Base-by-base conservation (phyloP, 225 moss, liverwort and hornwort species). In the Bryoerythrophyllum caledonicum region DNA sequence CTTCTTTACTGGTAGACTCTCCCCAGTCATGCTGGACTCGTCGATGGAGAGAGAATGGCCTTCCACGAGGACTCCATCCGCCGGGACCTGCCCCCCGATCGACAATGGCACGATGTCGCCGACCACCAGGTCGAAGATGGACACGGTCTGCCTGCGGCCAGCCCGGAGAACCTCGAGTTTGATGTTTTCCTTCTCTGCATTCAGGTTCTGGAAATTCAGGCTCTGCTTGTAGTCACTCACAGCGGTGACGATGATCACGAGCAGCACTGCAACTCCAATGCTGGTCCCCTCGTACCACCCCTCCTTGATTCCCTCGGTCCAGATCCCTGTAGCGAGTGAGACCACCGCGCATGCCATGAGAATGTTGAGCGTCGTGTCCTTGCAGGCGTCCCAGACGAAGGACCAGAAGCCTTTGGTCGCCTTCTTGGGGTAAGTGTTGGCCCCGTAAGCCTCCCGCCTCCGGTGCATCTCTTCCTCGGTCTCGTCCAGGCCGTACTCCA, bases 251-350 rank as follows among this genome's bases (percentile, higher is more conserved):
- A 78, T 21, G 43, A 90, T 83, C 9, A 92, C 90, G 13, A 90
- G 65, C 4, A 85, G 0, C 25, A 92, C 83, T 2, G 85, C 85
- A 53, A 85, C 34, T 21, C 11, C 85, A 41, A 92, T 92, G 37
- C 80, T 83, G 24, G 88, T 68, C 23, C 92, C 88, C 26, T 90
- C 85, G 25, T 92, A 90, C 92, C 90, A 90, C 60, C 92, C 92
- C 63, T 86, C 61, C 43, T 74, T 70, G 11, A 78, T 72, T 16
- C 84, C 87, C 78, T 91, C 78, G 6, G 78, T 83, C 83, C 82
- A 85, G 69, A 91, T 84, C 40, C 87, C 85, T 26, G 80, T 80
- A 11, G 68, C 89, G 3, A 89, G 62, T 1, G 85, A 89, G 6
- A 91, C 82, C 7, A 83, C 74, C n/a, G 89, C 87, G 80, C 64